Evolutionary conservation across 2,329 filamentous ascomycete genomes (phyloP), one percentile per base, ranked within the genome.

Genomic region (Keithomyces neogunnii): DNA sequence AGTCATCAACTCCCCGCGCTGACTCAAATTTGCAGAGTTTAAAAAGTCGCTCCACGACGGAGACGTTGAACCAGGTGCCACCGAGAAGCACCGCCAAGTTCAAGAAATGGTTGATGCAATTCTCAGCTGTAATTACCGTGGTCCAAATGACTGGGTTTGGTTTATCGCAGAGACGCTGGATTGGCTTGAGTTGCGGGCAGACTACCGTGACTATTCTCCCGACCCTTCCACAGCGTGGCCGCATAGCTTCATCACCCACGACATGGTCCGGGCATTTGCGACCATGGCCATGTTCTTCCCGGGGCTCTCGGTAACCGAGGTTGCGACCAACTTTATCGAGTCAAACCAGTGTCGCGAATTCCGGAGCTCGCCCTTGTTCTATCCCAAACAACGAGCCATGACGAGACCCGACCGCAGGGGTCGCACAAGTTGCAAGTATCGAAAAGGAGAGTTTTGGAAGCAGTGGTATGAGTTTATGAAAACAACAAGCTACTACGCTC

Each of bases 251-350:
- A 56, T 64, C 19, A 31, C 54, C 1, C 56, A 61, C 9, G 62
- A 63, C 26, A 28, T 64, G 10, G 56, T 64, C 0, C 49, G 47
- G 8, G 62, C 62, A 0, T 64, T 63, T 49, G 48, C 52, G 5
- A 43, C 45, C 19, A 48, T 60, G 39, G 60, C 59, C 26, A 63
- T 64, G 57, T 64, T 64, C 53, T 63, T 64, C 38, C 61, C 62
- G 1, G 52, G 54, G 0, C 35, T 43, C 1, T 47, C 55, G 1
- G 36, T 38, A 0, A 51, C 60, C 1, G 43, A 36, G 2, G 29
- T 53, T 0, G 55, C 58, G 1, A 62, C 56, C 4, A 49, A 49
- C 48, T 60, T 59, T 26, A 9, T 63, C 2, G 48, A 56, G 5
- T 61, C 56, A 1, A 54, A 38, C 3, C 44, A 51, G 19, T 57